Base-by-base conservation (phyloP, 2,329 filamentous ascomycete species). In the Pleoardoris graminearum region DNA sequence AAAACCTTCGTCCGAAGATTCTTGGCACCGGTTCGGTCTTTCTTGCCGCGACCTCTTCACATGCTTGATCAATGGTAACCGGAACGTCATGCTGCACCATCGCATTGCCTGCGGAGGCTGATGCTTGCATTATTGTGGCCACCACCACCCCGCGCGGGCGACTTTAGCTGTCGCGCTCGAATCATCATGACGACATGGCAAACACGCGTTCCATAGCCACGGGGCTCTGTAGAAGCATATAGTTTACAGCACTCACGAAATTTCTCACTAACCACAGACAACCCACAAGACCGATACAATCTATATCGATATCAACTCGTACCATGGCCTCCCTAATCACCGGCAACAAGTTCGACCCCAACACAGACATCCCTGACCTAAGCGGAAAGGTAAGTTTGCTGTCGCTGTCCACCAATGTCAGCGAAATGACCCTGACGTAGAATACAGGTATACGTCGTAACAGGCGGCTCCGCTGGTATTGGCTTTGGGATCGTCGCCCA, bases 401-500 rank as follows among this genome's bases (percentile, higher is more conserved):
- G 14, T 27, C 17, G n/a, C 11, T n/a, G 1, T 30, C 11, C 7
- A 44, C 33, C 11, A 1, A 8, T 8, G 4, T 33, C n/a, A n/a
- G n/a, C n/a, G n/a, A n/a, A n/a, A n/a, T 21, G 14, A 12, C 14
- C 4, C 22, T 42, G 16, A 48, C 48, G n/a, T n/a, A 19, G 36
- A 21, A 1, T 25, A 3, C 25, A 78, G 71, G 67, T 77, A 16
- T 81, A 76, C 47, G 67, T 80, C 16, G 75, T 81, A 12, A 80
- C 77, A 0, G 76, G 78, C n/a, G 77, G 78, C 19, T 76, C 73
- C 17, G 75, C 77, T n/a, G 78, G 77, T 17, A 80, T 80, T 27
- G 79, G 79, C 14, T 81, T 76, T 53, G 79, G 79, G 21, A 81
- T 82, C 39, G 72, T 76, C 23, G 78, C 79, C 7, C 80, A 82